These are phyloP conservation scores for Astraeus odoratus DNA, from an alignment of 768 basidiomycete genomes.

Conservation along the genomic window DNA sequence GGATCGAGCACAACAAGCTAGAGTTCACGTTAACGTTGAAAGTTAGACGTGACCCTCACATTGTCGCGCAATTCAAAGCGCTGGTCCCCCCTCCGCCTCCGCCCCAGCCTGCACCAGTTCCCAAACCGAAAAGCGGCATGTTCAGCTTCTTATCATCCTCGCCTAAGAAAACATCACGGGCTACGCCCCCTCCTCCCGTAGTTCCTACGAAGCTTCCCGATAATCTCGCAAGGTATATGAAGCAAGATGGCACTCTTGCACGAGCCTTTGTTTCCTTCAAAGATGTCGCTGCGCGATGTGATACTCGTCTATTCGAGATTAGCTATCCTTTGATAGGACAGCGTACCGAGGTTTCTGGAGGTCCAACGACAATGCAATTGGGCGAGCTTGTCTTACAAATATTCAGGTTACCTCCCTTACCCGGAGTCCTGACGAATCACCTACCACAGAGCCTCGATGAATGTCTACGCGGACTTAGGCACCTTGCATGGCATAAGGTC, in stretches of 20 bases:
- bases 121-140: slow-evolving; percentile 57
- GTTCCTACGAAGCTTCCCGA: slow-evolving; percentile 48
- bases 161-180: slow-evolving; percentile 53
- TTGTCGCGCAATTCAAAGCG: slow-evolving; percentile 69
- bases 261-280: slow-evolving; percentile 86
- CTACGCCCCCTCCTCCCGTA: slow-evolving; percentile 32
- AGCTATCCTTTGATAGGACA: slow-evolving; percentile 78
- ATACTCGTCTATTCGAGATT: slow-evolving; percentile 79
- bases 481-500: slow-evolving; percentile 90
- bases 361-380: slow-evolving; percentile 61
- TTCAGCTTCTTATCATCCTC: slow-evolving; percentile 72
- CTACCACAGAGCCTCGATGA: slow-evolving; percentile 92
- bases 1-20: slow-evolving; percentile 90
- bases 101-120: slow-evolving; percentile 35
- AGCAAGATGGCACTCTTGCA: slow-evolving; percentile 81
- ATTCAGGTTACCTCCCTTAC: slow-evolving; percentile 83
- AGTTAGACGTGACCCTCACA: slow-evolving; percentile 80
- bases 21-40: slow-evolving; percentile 91
- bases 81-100: slow-evolving; percentile 41
- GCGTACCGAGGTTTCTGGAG: slow-evolving; percentile 44
- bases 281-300: slow-evolving; percentile 76
- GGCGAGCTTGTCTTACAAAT: slow-evolving; percentile 88
- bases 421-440: slow-evolving; percentile 70
- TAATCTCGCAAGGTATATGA: slow-evolving; percentile 77
- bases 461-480: slow-evolving; percentile 78